These are phyloP conservation scores for Agmasoma carcini DNA, from an alignment of 371 early-diverging fungal genomes.

Conservation along the genomic window DNA sequence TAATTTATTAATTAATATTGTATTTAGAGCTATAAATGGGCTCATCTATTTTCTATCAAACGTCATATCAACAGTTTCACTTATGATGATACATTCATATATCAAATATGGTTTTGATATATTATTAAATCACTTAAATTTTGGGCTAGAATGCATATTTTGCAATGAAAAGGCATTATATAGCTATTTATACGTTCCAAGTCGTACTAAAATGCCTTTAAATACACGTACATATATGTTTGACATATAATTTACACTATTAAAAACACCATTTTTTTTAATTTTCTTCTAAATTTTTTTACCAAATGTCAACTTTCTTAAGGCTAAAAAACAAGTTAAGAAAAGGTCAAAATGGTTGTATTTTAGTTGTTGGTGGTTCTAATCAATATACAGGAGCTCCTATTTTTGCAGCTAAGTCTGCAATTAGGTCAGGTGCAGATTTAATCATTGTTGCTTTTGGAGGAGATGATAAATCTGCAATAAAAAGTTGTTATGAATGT, in stretches of 20 bases:
- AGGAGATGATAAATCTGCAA: too few species aligned
- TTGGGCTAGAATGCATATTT: too few species aligned
- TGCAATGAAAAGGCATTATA: too few species aligned
- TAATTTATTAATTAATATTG: too few species aligned
- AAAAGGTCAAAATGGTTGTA: conserved; percentile 40
- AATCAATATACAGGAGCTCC: conserved; percentile 71
- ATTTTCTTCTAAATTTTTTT: background rate
- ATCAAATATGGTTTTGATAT: too few species aligned
- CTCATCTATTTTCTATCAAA: too few species aligned
- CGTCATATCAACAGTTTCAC: too few species aligned
- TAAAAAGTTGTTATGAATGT: conserved; percentile 36
- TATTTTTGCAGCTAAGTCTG: conserved; percentile 64
- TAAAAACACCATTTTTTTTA: background rate
- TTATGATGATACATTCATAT: too few species aligned
- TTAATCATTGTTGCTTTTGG: conserved; percentile 60
- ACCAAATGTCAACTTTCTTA: background rate
- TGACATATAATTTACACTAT: background rate
- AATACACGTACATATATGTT: background rate
- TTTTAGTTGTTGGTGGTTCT: conserved; percentile 46
- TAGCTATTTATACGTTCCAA: background rate
- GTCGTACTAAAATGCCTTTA: background rate
- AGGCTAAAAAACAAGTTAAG: conserved; percentile 1
- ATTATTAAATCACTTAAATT: too few species aligned
- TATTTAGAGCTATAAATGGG: too few species aligned
- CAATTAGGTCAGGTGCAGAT: conserved; percentile 70